Evolutionary conservation across 2,329 filamentous ascomycete genomes (phyloP).

Genomic region (Pseudogymnoascus verrucosus): DNA sequence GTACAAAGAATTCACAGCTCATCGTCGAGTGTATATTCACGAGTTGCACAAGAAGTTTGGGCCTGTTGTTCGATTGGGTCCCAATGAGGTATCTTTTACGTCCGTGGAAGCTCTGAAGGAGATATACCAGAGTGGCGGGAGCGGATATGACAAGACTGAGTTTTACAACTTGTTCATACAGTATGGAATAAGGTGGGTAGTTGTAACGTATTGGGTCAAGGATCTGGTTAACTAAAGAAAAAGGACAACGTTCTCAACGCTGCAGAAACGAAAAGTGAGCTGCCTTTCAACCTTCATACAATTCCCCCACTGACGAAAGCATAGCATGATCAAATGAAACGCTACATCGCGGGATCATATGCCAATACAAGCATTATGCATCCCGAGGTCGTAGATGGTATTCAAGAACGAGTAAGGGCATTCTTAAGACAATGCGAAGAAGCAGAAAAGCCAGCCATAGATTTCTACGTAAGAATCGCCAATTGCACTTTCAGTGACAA

Average conservation of each 20-base stretch:
- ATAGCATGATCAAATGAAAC: conserved; percentile 55
- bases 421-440: conserved; percentile 47
- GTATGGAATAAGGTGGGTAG: conserved; percentile 44
- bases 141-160: conserved; percentile 57
- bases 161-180: conserved; percentile 55
- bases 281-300: background rate
- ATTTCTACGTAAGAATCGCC: conserved; percentile 49
- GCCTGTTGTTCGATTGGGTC: conserved; percentile 48
- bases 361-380: conserved; percentile 60
- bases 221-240: background rate
- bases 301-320: background rate
- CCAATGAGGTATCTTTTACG: conserved; percentile 52
- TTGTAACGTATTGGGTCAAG: background rate
- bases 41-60: conserved; percentile 47
- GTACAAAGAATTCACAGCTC: conserved; percentile 43
- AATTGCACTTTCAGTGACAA: background rate
- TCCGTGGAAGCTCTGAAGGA: conserved; percentile 49
- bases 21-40: conserved; percentile 48
- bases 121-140: conserved; percentile 54
- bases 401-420: conserved; percentile 46
- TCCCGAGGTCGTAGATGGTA: conserved; percentile 45
- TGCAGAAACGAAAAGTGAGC: conserved; percentile 23
- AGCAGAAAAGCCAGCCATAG: conserved; percentile 39
- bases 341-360: conserved; percentile 58
- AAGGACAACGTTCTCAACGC: conserved; percentile 33